phyloP scores from a whole-genome alignment of 768 basidiomycete species.

The Pisolithus orientalis region DNA sequence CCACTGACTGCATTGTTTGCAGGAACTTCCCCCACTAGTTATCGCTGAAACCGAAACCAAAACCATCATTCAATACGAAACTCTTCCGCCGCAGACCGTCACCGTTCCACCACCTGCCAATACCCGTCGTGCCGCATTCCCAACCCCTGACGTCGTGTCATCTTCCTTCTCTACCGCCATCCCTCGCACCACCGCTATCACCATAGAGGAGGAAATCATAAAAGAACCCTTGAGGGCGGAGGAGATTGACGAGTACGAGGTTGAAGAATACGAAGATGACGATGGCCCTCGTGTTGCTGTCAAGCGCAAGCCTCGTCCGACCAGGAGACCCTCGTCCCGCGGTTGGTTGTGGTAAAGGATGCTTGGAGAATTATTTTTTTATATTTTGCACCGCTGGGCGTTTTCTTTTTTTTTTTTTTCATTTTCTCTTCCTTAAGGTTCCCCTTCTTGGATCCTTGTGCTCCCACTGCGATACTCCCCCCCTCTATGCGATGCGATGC shows the following conservation, averaged over 20 bases:
- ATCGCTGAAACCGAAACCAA: conserved; percentile 54
- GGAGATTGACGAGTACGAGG: conserved; percentile 32
- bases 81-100: conserved; percentile 53
- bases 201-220: conserved; percentile 51
- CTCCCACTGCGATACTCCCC: conserved; percentile 10
- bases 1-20: conserved; percentile 29
- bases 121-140: conserved; percentile 68
- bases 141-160: conserved; percentile 59
- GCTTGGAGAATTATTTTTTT: conserved; percentile 31
- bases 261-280: conserved; percentile 38
- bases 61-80: conserved; percentile 49
- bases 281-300: conserved; percentile 34
- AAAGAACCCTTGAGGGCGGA: conserved; percentile 30
- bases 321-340: conserved; percentile 37
- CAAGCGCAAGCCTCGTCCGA: conserved; percentile 37
- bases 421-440: conserved; percentile 5
- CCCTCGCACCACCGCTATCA: conserved; percentile 71
- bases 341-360: conserved; percentile 54
- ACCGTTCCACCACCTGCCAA: conserved; percentile 72
- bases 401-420: conserved; percentile 17
- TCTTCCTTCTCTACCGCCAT: conserved; percentile 53
- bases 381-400: conserved; percentile 13
- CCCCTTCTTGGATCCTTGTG: conserved; percentile 6
- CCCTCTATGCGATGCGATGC: conserved; percentile 11
- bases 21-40: conserved; percentile 39